phyloP scores from a whole-genome alignment of 257 asterid genomes.

The Petrea volubilis region DNA sequence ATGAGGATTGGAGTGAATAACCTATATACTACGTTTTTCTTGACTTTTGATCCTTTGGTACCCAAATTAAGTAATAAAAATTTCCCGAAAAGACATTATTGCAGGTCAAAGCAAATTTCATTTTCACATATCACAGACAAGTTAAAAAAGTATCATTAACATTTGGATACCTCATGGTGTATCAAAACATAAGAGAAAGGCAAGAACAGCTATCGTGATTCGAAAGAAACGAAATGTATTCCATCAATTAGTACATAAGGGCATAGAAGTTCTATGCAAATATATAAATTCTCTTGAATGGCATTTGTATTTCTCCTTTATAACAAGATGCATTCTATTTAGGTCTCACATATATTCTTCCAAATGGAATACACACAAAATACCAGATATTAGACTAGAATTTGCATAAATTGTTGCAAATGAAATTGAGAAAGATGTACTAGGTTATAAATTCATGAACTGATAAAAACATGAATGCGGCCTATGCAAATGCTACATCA shows the following conservation, averaged over 20 bases:
- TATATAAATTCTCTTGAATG: background rate
- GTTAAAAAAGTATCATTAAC: too few species aligned
- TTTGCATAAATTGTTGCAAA: background rate
- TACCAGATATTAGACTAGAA: background rate
- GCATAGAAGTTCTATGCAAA: background rate
- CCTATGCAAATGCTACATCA: conserved; percentile 76
- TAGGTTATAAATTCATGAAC: background rate
- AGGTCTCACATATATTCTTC: background rate
- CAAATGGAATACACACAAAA: background rate
- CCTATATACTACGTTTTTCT: background rate
- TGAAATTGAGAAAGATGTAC: background rate
- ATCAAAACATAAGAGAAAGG: too few species aligned
- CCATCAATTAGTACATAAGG: background rate
- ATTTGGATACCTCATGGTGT: too few species aligned
- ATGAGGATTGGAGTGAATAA: too few species aligned
- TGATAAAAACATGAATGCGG: background rate
- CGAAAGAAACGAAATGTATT: background rate
- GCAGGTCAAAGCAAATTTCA: too few species aligned
- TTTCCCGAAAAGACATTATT: too few species aligned
- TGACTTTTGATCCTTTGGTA: background rate
- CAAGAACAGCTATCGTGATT: too few species aligned
- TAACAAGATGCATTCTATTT: background rate
- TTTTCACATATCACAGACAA: too few species aligned
- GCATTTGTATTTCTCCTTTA: background rate
- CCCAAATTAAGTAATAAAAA: too few species aligned